Evolutionary conservation across 352 stramenopile genomes (phyloP), one percentile per base, ranked within the genome.

Genomic region (Phytophthora tubulina): DNA sequence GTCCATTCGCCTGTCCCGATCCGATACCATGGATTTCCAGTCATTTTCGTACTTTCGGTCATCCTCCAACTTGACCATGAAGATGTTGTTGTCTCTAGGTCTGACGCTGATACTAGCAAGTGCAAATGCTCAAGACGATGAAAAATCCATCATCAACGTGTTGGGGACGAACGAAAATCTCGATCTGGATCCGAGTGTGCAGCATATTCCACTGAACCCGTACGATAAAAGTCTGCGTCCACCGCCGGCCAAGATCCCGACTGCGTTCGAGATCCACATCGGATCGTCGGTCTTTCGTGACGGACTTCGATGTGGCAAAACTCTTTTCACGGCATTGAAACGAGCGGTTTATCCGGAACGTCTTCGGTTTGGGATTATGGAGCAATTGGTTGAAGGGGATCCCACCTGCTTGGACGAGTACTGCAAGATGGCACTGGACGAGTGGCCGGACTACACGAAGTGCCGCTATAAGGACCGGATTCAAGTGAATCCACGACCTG

Each of bases 221-320:
- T 39, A 67, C 36, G 63, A 76, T 9, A 33, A 74, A 5, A 68
- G 68, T 30, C 61, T 92, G 54, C 82, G 85, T 0, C 86, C 86
- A 48, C 85, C 81, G 13, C 82, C 83, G 27, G 68, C 80, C n/a
- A 80, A 75, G 27, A 63, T 89, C 21, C 80, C 85, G 0, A 30
- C 56, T 0, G 59, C 53, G 10, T 89, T 84, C 51, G 79, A 90
- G 60, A 72, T 88, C 49, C 91, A 91, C 63, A 72, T 94, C 11
- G 88, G 88, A 0, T 79, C 92, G 27, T 93, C 88, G 41, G 85
- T 93, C 42, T 95, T 95, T 60, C 86, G 88, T 27, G 87, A 93
- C 50, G 84, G 81, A 45, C 81, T 82, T 55, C 85, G 87, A 7
- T 95, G 87, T 66, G 85, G 80, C 21, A 90, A 91, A 67, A 95